phyloP scores from a whole-genome alignment of 768 basidiomycete species.

The Lactarius akahatsu region DNA sequence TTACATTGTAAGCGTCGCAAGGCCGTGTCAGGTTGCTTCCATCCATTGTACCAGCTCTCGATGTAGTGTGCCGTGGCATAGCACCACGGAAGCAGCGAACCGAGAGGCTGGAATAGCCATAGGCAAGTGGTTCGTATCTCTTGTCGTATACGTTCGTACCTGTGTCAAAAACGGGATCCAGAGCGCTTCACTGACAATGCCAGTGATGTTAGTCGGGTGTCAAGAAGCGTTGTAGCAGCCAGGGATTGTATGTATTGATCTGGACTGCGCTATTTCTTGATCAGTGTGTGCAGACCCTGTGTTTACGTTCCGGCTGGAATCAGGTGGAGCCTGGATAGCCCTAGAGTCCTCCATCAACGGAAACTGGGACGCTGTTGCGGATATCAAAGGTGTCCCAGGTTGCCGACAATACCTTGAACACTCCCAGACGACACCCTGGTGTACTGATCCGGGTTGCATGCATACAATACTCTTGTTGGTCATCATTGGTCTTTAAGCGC shows the following conservation, averaged over 20 bases:
- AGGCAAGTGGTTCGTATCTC: background rate
- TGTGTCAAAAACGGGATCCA: background rate
- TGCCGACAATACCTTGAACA: background rate
- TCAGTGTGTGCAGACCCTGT: background rate
- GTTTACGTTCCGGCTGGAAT: background rate
- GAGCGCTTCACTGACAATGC: background rate
- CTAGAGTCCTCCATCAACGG: slow-evolving; percentile 8
- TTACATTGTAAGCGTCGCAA: background rate
- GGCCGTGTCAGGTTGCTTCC: background rate
- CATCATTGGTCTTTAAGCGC: slow-evolving; percentile 2
- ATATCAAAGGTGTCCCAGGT: background rate
- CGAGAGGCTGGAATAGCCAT: background rate
- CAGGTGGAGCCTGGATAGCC: background rate
- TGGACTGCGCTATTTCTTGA: background rate
- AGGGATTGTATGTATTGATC: slow-evolving; percentile 2
- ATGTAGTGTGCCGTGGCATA: background rate
- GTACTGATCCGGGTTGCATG: slow-evolving; percentile 1
- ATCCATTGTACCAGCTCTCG: background rate
- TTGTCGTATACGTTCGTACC: background rate
- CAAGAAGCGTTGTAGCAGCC: background rate
- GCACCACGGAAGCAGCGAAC: background rate
- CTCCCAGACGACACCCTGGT: background rate
- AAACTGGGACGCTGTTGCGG: background rate
- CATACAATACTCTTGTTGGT: background rate
- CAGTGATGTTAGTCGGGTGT: background rate